Evolutionary conservation across 305 asterid genomes (phyloP).

Genomic region (Fraxinus xanthoxyloides): DNA sequence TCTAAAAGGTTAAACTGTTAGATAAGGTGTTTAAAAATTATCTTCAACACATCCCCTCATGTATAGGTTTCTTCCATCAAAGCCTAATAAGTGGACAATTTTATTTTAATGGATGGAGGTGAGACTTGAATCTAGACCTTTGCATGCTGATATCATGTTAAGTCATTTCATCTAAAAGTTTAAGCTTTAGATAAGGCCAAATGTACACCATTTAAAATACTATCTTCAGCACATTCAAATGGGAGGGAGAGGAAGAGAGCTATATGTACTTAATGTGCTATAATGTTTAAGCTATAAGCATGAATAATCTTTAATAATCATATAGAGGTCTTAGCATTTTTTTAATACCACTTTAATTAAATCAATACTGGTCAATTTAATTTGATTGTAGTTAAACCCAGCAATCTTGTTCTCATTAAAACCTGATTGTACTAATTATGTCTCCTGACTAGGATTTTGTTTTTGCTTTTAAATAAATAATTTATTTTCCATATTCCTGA

Average conservation of each 20-base stretch:
- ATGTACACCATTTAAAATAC: neutral
- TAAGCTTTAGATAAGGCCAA: neutral
- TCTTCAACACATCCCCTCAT: neutral
- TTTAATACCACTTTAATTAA: neutral
- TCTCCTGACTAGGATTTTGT: neutral
- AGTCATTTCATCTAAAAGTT: neutral
- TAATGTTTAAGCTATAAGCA: neutral
- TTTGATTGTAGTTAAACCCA: neutral
- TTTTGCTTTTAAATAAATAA: neutral
- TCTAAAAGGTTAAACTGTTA: neutral
- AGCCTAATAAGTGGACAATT: neutral
- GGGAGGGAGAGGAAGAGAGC: neutral
- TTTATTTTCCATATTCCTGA: neutral
- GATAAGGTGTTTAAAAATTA: neutral
- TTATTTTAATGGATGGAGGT: neutral
- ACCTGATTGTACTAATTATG: neutral
- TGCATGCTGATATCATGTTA: neutral
- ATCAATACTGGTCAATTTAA: neutral
- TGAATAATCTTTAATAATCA: neutral
- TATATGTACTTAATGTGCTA: neutral
- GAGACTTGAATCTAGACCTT: neutral
- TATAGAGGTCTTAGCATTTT: neutral
- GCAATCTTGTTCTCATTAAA: neutral
- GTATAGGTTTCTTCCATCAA: neutral
- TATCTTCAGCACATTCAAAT: neutral